phyloP scores from a whole-genome alignment of 495 filamentous ascomycete genomes.

The Aspergillus nidulans region DNA sequence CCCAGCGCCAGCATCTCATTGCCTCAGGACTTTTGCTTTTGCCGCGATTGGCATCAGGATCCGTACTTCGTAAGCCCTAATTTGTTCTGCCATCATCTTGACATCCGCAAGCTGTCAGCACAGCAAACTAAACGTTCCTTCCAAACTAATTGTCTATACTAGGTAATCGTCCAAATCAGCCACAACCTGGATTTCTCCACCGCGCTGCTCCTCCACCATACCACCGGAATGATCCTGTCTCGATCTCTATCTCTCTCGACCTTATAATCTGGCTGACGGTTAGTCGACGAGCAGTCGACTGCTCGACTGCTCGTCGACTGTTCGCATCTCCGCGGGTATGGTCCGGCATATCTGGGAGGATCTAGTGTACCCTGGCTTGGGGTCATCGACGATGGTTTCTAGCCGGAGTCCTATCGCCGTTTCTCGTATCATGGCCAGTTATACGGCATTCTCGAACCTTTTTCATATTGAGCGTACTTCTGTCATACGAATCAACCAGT shows the following conservation, averaged over 20 bases:
- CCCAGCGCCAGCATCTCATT: not conserved
- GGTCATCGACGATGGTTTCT: constrained; percentile 10
- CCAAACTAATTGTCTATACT: not conserved
- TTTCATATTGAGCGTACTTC: constrained; percentile 1
- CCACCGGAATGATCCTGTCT: too few relatives aligned
- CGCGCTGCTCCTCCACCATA: not conserved
- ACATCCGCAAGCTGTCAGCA: too few relatives aligned
- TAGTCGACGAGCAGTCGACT: too few relatives aligned
- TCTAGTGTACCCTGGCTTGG: constrained; percentile 11
- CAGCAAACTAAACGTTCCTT: too few relatives aligned
- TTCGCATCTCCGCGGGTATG: not conserved
- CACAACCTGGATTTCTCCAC: not conserved
- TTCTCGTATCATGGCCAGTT: not conserved
- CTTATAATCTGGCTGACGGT: too few relatives aligned
- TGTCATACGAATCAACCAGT: not conserved
- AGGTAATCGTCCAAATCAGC: not conserved
- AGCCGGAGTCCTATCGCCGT: not conserved
- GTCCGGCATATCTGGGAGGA: not conserved
- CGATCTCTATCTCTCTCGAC: too few relatives aligned
- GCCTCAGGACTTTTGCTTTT: constrained; percentile 6
- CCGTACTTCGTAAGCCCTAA: too few relatives aligned
- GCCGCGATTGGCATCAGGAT: not conserved
- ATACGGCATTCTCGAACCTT: not conserved
- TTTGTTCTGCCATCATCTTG: not conserved
- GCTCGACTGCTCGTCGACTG: too few relatives aligned